phyloP scores from a whole-genome alignment of 805 yeast species.

The Saccharomycopsis guyanensis region DNA sequence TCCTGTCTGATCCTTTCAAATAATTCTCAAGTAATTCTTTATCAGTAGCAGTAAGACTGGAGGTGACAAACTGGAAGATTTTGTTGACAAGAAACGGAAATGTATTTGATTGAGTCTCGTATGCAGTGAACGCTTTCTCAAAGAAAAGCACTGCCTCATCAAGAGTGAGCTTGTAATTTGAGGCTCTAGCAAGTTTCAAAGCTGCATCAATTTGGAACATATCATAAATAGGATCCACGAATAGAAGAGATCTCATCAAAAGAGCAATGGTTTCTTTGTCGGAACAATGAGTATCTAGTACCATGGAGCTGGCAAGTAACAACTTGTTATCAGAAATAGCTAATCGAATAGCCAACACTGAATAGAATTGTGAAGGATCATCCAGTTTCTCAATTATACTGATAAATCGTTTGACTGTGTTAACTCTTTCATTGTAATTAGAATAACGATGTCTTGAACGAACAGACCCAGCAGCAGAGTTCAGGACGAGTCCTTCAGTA shows the following conservation, averaged over 20 bases:
- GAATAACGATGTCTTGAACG: too few relatives aligned
- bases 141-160: slow-evolving; percentile 6
- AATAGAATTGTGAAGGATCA: neutral
- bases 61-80: slow-evolving; percentile 3
- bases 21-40: neutral
- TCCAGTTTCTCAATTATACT: neutral
- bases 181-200: slow-evolving; percentile 4
- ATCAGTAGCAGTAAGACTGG: neutral
- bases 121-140: slow-evolving; percentile 8
- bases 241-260: slow-evolving; percentile 5
- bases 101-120: slow-evolving; percentile 1
- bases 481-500: too few relatives aligned
- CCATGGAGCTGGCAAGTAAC: neutral
- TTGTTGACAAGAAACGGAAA: slow-evolving; percentile 4
- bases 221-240: slow-evolving; percentile 6
- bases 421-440: neutral
- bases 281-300: neutral
- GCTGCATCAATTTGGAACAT: slow-evolving; percentile 9
- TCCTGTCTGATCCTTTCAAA: neutral
- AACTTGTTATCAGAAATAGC: neutral
- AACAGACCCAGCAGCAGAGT: too few relatives aligned
- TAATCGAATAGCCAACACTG: neutral
- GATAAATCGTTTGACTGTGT: neutral
- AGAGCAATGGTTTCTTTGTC: neutral
- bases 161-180: neutral